These are phyloP conservation scores for Clonostachys chloroleuca DNA, from an alignment of 2,329 filamentous ascomycete genomes.

Conservation along the genomic window DNA sequence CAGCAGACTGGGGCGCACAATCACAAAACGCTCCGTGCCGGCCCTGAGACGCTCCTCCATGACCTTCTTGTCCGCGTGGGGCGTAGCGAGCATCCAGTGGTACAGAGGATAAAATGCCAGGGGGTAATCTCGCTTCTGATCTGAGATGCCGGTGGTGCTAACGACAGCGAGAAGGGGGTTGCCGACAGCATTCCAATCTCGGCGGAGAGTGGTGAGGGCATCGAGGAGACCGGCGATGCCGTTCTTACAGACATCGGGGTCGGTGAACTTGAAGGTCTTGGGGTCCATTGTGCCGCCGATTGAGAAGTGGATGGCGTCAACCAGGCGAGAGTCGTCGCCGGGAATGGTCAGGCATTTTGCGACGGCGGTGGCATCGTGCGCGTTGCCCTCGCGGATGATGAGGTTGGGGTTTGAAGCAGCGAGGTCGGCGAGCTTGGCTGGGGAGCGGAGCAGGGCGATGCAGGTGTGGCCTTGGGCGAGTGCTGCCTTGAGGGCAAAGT, in stretches of 20 bases:
- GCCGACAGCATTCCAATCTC: constrained; percentile 5
- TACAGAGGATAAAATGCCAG: constrained; percentile 30
- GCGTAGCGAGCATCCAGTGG: constrained; percentile 22
- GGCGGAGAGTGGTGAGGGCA: constrained; percentile 17
- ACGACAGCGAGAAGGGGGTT: constrained; percentile 27
- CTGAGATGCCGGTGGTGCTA: constrained; percentile 34
- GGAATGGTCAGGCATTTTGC: constrained; percentile 20
- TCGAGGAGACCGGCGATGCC: constrained; percentile 25
- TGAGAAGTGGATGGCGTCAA: constrained; percentile 30
- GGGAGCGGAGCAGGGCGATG: constrained; percentile 32
- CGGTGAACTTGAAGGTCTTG: constrained; percentile 19
- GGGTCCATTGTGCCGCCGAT: constrained; percentile 25
- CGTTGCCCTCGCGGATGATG: constrained; percentile 29
- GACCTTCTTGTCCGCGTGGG: constrained; percentile 35
- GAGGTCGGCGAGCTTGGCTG: constrained; percentile 26
- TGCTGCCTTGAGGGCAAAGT: constrained; percentile 26
- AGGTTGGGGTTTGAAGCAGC: constrained; percentile 18
- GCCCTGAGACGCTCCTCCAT: constrained; percentile 27
- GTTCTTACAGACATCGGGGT: constrained; percentile 33
- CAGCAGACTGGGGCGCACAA: constrained; percentile 23
- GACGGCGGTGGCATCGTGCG: constrained; percentile 23
- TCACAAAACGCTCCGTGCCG: constrained; percentile 15
- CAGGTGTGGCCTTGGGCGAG: constrained; percentile 28
- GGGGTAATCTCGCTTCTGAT: constrained; percentile 26
- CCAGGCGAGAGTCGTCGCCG: constrained; percentile 14